phyloP scores from a whole-genome alignment of 176 grass and related monocot genomes.

The Eragrostis nindensis region DNA sequence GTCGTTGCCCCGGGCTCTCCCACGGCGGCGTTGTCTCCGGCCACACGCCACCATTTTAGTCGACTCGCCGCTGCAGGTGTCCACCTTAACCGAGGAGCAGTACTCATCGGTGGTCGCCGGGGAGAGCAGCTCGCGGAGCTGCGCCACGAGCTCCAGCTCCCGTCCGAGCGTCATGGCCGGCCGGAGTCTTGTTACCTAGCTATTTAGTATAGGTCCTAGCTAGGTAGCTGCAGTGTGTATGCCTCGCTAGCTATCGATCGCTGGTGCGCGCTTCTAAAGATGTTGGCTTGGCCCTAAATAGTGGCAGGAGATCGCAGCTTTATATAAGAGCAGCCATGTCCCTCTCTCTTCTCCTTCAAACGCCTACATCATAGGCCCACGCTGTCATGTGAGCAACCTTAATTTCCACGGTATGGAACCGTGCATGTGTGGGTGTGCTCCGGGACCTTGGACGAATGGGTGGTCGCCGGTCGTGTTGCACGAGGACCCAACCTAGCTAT shows the following conservation, averaged over 20 bases:
- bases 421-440: background rate
- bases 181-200: no score
- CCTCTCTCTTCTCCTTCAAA: no score
- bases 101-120: background rate
- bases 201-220: no score
- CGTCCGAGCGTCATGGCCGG: background rate
- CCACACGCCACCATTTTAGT: background rate
- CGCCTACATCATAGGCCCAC: background rate
- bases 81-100: background rate
- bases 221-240: no score
- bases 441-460: background rate
- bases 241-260: no score
- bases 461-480: background rate
- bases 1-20: background rate
- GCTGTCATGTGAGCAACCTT: background rate
- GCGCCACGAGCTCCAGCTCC: constrained; percentile 38
- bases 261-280: no score
- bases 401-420: background rate
- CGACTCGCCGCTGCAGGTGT: background rate
- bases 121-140: constrained; percentile 26
- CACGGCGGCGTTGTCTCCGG: background rate
- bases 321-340: no score
- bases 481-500: background rate
- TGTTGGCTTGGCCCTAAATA: no score
- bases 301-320: no score